phyloP scores from a whole-genome alignment of 257 asterid species.

The Primulina tabacum region DNA sequence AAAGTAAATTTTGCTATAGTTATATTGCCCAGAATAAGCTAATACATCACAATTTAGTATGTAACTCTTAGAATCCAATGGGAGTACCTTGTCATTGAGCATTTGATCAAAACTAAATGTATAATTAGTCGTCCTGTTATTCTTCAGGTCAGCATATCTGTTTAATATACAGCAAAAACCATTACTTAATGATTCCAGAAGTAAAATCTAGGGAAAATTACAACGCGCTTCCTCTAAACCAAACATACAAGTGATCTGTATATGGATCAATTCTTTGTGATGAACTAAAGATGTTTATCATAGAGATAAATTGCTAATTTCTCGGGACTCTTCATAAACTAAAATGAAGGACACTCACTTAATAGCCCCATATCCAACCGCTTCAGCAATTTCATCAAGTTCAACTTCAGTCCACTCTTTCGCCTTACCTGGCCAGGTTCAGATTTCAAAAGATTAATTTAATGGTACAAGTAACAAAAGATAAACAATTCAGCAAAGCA shows the following conservation, averaged over 20 bases:
- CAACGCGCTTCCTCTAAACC: background rate
- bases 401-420: conserved; percentile 79
- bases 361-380: conserved; percentile 96
- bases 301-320: background rate
- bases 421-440: conserved; percentile 59
- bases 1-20: background rate
- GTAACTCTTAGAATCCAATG: conserved; percentile 5
- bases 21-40: background rate
- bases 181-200: conserved; percentile 2
- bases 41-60: background rate
- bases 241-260: background rate
- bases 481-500: background rate
- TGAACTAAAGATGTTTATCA: background rate
- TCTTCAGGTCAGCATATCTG: conserved; percentile 97
- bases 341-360: conserved; percentile 49
- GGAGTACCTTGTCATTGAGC: conserved; percentile 86
- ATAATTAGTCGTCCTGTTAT: conserved; percentile 81
- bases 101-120: conserved; percentile 88
- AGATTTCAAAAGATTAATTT: conserved; percentile 10
- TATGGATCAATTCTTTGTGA: conserved; percentile 3
- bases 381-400: conserved; percentile 91
- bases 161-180: conserved; percentile 23
- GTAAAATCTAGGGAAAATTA: conserved; percentile 5
- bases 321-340: background rate
- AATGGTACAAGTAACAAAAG: background rate